Conservation (phyloP, 2,329 filamentous ascomycete genomes). For the Sarocladium brachiariae region DNA sequence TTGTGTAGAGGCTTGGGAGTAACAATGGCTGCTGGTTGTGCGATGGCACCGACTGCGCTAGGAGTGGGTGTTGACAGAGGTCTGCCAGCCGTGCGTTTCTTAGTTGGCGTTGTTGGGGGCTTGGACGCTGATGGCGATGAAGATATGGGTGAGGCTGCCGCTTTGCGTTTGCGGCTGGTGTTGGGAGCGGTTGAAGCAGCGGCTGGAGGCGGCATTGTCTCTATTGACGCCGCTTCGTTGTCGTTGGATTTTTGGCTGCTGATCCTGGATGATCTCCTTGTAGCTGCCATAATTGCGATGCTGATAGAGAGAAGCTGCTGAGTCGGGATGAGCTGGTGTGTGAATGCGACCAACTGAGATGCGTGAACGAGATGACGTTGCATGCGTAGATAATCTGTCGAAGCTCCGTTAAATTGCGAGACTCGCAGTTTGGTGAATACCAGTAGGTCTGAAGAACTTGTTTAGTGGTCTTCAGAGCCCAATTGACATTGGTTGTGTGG, state of each 20-base stretch:
- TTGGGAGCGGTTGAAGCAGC: slow-evolving; percentile 11
- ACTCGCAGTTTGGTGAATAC: neutral
- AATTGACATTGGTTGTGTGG: neutral
- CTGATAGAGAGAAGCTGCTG: neutral
- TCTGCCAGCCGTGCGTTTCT: slow-evolving; percentile 23
- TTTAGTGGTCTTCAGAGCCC: neutral
- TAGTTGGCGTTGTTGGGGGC: slow-evolving; percentile 24
- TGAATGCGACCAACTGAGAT: neutral
- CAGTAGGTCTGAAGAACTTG: neutral
- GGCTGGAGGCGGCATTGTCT: slow-evolving; percentile 15
- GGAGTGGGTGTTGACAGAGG: slow-evolving; percentile 42
- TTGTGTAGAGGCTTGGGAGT: slow-evolving; percentile 32
- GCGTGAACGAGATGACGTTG: neutral
- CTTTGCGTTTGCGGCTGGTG: slow-evolving; percentile 2
- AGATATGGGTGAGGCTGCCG: neutral
- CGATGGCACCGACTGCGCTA: slow-evolving; percentile 34
- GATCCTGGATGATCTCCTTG: slow-evolving; percentile 35
- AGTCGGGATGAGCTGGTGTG: neutral
- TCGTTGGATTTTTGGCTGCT: slow-evolving; percentile 19
- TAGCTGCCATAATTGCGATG: slow-evolving; percentile 22
- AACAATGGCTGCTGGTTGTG: slow-evolving; percentile 17
- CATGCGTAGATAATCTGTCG: slow-evolving; percentile 10
- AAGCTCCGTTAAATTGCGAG: too few relatives aligned
- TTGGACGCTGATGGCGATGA: slow-evolving; percentile 10
- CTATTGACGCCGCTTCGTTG: slow-evolving; percentile 5